Conservation (phyloP, 75 land plant species). For the Cupressus sempervirens region DNA sequence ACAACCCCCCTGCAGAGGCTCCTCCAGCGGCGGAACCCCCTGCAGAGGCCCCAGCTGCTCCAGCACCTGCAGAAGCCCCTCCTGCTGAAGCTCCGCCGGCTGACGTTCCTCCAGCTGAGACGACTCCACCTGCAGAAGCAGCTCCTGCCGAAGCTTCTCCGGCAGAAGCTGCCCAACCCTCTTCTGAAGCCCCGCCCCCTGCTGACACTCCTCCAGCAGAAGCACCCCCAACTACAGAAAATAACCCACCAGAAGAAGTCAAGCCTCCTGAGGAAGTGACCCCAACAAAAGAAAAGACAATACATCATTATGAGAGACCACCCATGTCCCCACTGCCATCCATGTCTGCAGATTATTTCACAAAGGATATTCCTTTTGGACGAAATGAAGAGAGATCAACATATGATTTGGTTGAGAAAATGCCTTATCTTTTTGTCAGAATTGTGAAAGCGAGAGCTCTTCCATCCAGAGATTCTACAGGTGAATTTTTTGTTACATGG, state of each 20-base stretch:
- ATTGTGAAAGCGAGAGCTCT: slow-evolving; percentile 64
- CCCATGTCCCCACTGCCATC: slow-evolving; percentile 1
- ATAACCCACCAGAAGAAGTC: slow-evolving; percentile 9
- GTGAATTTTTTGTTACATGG: neutral
- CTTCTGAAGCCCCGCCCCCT: slow-evolving; percentile 14
- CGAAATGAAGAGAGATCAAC: slow-evolving; percentile 26
- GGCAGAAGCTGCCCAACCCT: slow-evolving; percentile 7
- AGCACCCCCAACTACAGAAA: neutral
- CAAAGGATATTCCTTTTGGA: slow-evolving; percentile 13
- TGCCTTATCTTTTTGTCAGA: slow-evolving; percentile 74
- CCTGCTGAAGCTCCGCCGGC: slow-evolving; percentile 1
- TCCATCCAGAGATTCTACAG: slow-evolving; percentile 21
- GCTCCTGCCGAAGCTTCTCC: slow-evolving; percentile 17
- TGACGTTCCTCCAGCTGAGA: slow-evolving; percentile 11
- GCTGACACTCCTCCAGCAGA: slow-evolving; percentile 17
- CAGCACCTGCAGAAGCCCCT: neutral
- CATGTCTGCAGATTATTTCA: slow-evolving; percentile 11
- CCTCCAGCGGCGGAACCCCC: slow-evolving; percentile 11
- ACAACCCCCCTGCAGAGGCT: neutral
- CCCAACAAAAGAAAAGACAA: slow-evolving; percentile 1
- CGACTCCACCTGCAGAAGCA: slow-evolving; percentile 4
- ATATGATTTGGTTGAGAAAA: slow-evolving; percentile 81
- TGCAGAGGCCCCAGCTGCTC: slow-evolving; percentile 9
- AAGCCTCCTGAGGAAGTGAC: neutral
- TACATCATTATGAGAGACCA: neutral